Base-by-base conservation (phyloP, 208 protist genomes). In the Trypanosomatidae sp. region DNA sequence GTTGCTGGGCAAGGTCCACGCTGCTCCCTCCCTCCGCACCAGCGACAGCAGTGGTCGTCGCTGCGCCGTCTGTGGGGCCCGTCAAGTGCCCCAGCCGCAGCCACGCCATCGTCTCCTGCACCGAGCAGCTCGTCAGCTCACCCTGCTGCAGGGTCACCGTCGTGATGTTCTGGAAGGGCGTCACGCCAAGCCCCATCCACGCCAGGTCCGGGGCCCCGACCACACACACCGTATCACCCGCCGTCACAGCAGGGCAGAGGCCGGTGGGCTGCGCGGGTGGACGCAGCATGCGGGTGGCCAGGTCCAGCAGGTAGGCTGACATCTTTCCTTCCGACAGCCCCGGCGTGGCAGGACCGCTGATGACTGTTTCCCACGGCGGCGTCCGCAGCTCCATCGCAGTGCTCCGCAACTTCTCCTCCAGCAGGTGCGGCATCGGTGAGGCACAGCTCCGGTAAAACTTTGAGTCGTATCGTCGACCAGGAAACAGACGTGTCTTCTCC, bases 271-370 rank as follows among this genome's bases (percentile, higher is more conserved):
- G 28, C 12, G 73, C 50, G 2, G 78, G 56, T 10, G 78, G 74
- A 3, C 58, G 64, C 19, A 74, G 17, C 7, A 80, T 60, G 17
- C 90, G 79, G 17, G 87, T 83, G 15, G 91, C 86, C 25, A 95
- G 86, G 77, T 95, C 91, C 15, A 95, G 81, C 72, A 90, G 74
- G 81, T 83, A 93, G 5, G 86, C 77, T 4, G 85, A 87, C 6
- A 92, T 71, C 82, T 95, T 95, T n/a, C 78, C 85, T 49, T 92
- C 91, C n/a, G 85, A 84, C 22, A 89, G 79, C 0, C 91, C 90
- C 22, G 85, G 81, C 13, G 80, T 84, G 43, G 76, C 78, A 0
- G 87, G 79, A 4, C 91, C 88, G 66, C 82, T 86, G 19, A 92
- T 64, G 25, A 95, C 17, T 30, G 84, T 78, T 76, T 95, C 91